Evolutionary conservation across 1,284 basidiomycete species (phyloP), one percentile per base, ranked within the genome.

Genomic region (Sanghuangporus weigelae): DNA sequence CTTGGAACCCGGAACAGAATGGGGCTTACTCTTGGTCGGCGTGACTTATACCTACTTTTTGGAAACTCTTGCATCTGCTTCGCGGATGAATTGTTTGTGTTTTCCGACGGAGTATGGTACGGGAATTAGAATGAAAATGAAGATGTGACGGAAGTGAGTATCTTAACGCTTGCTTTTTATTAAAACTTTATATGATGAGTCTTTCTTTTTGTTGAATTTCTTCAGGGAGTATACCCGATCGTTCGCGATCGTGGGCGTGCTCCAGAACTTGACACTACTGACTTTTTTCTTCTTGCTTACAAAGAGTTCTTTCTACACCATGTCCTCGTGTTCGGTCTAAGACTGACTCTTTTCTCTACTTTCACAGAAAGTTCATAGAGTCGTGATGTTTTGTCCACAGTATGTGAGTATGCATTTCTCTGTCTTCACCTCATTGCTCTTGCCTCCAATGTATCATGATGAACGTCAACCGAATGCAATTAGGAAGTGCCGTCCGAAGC

Each of bases 21-120:
- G 89, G 90, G 89, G 89, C 89, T 92, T 86, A 91, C 87, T 91
- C 87, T 89, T 82, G 74, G 77, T 78, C 83, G 84, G 81, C 84
- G 80, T 46, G 21, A 5, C 1, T 16, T 75, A 73, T 71, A 71
- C 62, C 67, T 69, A 72, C 74, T 81, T 82, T 85, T 85, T 81
- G 50, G 44, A 46, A 11, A 1, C 44, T 81, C 77, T 76, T 73
- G 58, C 62, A 31, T 64, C 63, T 69, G 58, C 57, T 67, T 68
- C 63, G 82, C 80, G 79, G 81, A 19, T 19, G 16, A 19, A 70
- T 63, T 75, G 84, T 71, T 76, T 67, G 74, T 79, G 81, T 81
- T 78, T 54, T 66, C 60, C 53, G 49, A 23, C 63, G 54, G 44
- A n/a, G 16, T n/a, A 2, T 46, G 44, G 8, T 11, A 14, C 21